A percentile compares a stretch with the other conserved stretches of the same genome.
Conservation (phyloP, 2,329 filamentous ascomycete species). For the Neonectria faginata region DNA sequence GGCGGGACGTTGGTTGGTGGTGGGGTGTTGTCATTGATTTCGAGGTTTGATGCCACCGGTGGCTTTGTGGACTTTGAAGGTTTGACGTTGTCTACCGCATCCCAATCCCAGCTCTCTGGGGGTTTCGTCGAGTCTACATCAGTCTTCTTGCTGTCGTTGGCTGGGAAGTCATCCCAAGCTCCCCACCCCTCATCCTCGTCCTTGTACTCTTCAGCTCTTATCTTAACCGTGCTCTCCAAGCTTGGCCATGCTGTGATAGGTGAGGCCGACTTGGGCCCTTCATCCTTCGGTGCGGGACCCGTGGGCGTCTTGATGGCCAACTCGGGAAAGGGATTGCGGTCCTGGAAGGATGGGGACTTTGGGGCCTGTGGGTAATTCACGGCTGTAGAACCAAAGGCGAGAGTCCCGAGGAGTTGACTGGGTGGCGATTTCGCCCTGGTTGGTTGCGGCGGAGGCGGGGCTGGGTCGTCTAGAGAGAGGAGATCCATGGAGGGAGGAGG, state of each 20-base stretch:
- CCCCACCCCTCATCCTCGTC: slow-evolving; percentile 61
- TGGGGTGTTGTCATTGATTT: slow-evolving; percentile 49
- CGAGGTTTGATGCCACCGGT: neutral
- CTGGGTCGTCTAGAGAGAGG: slow-evolving; percentile 53
- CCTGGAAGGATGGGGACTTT: slow-evolving; percentile 65
- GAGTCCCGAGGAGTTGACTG: slow-evolving; percentile 47
- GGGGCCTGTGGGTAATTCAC: slow-evolving; percentile 58
- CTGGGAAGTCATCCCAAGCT: slow-evolving; percentile 61
- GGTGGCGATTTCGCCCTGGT: slow-evolving; percentile 41
- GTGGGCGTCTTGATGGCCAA: slow-evolving; percentile 60
- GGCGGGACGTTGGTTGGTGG: slow-evolving; percentile 91
- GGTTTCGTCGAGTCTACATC: slow-evolving; percentile 31
- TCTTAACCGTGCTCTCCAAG: slow-evolving; percentile 40
- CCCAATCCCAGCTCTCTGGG: slow-evolving; percentile 63
- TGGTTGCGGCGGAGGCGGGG: slow-evolving; percentile 33
- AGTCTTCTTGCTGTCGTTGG: slow-evolving; percentile 33
- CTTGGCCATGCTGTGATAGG: slow-evolving; percentile 62
- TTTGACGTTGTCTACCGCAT: slow-evolving; percentile 53
- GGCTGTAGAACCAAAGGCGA: slow-evolving; percentile 46
- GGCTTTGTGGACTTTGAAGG: slow-evolving; percentile 33
- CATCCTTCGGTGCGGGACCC: slow-evolving; percentile 49
- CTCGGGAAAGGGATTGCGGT: slow-evolving; percentile 65
- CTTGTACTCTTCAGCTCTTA: slow-evolving; percentile 25
- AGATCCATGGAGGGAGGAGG: slow-evolving; percentile 54
- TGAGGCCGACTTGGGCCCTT: slow-evolving; percentile 51